A percentile compares a stretch with the other conserved stretches of the same genome.
Conservation (phyloP, 2,329 filamentous ascomycete genomes). For the Ceratocystis alfenasii region DNA sequence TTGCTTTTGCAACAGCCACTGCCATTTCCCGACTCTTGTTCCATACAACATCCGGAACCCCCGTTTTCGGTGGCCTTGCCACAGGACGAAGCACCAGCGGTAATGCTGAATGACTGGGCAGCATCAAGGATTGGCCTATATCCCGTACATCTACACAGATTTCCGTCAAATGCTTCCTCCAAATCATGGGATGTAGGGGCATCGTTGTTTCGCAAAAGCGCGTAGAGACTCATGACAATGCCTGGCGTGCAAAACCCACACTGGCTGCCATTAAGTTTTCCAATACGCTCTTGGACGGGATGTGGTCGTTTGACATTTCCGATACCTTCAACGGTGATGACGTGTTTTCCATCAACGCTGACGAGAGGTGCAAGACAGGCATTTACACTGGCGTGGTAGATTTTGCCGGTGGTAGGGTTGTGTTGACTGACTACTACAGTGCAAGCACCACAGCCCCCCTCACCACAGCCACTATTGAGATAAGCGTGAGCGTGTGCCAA, state of each 20-base stretch:
- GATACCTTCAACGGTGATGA: slow-evolving; percentile 94
- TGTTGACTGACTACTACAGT: slow-evolving; percentile 90
- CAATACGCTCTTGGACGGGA: slow-evolving; percentile 80
- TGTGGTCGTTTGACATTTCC: slow-evolving; percentile 79
- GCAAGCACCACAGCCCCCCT: slow-evolving; percentile 92
- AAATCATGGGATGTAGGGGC: slow-evolving; percentile 68
- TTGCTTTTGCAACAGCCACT: slow-evolving; percentile 52
- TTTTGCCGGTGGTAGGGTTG: slow-evolving; percentile 81
- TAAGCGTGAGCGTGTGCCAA: neutral
- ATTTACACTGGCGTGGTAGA: slow-evolving; percentile 95
- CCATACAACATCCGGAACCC: slow-evolving; percentile 59
- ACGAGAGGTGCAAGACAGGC: slow-evolving; percentile 87
- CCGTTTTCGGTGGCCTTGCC: slow-evolving; percentile 36
- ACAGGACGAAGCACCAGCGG: slow-evolving; percentile 32
- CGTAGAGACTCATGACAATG: slow-evolving; percentile 96
- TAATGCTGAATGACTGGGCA: slow-evolving; percentile 71
- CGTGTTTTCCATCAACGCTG: slow-evolving; percentile 92
- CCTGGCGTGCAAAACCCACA: slow-evolving; percentile 93
- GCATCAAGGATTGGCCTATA: slow-evolving; percentile 91
- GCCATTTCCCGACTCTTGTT: slow-evolving; percentile 37
- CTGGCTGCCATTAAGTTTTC: slow-evolving; percentile 82
- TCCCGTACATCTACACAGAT: slow-evolving; percentile 88
- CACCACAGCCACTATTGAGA: slow-evolving; percentile 60
- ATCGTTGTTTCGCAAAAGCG: slow-evolving; percentile 72
- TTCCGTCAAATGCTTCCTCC: slow-evolving; percentile 95